Conservation (phyloP, 306 rosid species). For the Abrus pulchellus region DNA sequence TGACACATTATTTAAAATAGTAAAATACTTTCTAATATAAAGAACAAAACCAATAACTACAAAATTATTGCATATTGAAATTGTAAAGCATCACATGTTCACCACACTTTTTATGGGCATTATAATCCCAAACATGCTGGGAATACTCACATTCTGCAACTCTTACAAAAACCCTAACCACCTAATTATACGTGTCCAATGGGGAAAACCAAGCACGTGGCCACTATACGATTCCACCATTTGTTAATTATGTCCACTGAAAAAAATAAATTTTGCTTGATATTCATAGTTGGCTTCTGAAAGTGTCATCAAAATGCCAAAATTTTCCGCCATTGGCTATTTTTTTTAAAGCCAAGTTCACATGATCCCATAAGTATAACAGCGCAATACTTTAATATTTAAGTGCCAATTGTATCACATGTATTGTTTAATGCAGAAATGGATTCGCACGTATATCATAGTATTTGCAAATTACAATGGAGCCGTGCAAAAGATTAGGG, state of each 20-base stretch:
- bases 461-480: conserved; percentile 4
- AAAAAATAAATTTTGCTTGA: conserved; percentile 38
- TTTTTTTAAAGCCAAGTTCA: conserved; percentile 47
- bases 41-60: conserved; percentile 17
- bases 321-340: conserved; percentile 46
- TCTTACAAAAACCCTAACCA: conserved; percentile 47
- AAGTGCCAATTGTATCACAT: conserved; percentile 60
- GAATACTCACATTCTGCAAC: conserved; percentile 40
- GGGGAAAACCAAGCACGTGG: conserved; percentile 63
- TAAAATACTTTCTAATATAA: neutral
- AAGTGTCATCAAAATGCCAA: conserved; percentile 65
- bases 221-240: conserved; percentile 57
- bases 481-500: conserved; percentile 16
- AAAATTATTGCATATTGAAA: conserved; percentile 38
- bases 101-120: conserved; percentile 48
- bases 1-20: conserved; percentile 14
- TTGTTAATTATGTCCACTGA: conserved; percentile 52
- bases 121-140: conserved; percentile 57
- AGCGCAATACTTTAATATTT: conserved; percentile 47
- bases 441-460: conserved; percentile 31
- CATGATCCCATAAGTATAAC: conserved; percentile 69
- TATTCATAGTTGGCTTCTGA: conserved; percentile 61
- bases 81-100: conserved; percentile 56
- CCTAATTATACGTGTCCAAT: conserved; percentile 50
- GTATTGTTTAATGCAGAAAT: conserved; percentile 52